Base-by-base conservation (phyloP, 441 rosid genomes). In the Breynia disticha region DNA sequence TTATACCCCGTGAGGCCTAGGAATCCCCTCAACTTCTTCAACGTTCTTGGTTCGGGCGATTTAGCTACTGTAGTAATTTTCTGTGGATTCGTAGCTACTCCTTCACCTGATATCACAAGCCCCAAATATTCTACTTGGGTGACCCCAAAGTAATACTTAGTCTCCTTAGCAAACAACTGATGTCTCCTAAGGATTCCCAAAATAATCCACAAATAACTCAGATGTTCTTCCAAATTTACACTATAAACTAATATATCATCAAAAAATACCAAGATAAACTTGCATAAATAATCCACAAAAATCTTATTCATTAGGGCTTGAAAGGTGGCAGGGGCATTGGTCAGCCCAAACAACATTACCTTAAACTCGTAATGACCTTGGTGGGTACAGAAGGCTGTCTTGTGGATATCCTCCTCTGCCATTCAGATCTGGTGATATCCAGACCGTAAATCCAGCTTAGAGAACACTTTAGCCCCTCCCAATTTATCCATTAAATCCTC, bases 341-440 rank as follows among this genome's bases (percentile, higher is more conserved):
- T 49, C 2, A 49, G 5, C 2, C 53, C 53, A 7, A 49, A 49
- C 0, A 32, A 32, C 24, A 49, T 49, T 10, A 49, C 53, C 21
- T 17, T 1, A 16, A 49, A 49, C 53, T 49, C 35, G 28, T 17
- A 49, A 11, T 49, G 24, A 10, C 35, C 53, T 8, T 49, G 14
- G 35, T 49, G 53, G 1, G 53, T 49, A 7, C 53, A 13, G 16
- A 49, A 49, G 4, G 53, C 16, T 2, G 5, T 49, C 16, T 49
- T 49, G 1, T 10, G 12, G 2, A 49, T 11, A 18, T 49, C 53
- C 8, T 49, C 16, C 8, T 19, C n/a, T 1, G 18, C 28, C 35
- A 5, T n/a, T 19, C 53, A n/a, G 11, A 49, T 21, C 20, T 49
- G 53, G 7, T 49, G 35, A 16, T 49, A 49, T 14, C 53, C 53